phyloP scores from a whole-genome alignment of 1,139 yeast species.

The Lodderomyces pseudojiufengensis region DNA sequence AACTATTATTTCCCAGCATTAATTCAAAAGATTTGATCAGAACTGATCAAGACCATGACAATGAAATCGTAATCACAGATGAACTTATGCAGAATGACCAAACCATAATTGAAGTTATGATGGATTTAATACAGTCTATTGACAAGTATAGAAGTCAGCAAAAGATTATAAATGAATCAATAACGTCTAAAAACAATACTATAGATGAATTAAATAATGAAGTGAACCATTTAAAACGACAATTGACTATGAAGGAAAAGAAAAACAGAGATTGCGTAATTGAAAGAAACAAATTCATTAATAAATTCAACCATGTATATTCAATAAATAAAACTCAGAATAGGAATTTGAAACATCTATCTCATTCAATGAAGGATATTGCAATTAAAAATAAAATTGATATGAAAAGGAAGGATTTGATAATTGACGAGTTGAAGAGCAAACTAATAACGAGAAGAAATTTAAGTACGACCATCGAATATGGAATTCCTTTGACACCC shows the following conservation, averaged over 20 bases:
- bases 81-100: conserved; percentile 32
- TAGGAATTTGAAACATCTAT: conserved; percentile 28
- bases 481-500: conserved; percentile 17
- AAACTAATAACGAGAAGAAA: conserved; percentile 35
- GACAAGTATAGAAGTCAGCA: conserved; percentile 39
- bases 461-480: conserved; percentile 30
- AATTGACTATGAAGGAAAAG: conserved; percentile 17
- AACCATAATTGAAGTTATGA: conserved; percentile 39
- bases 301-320: conserved; percentile 20
- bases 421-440: conserved; percentile 37
- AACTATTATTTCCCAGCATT: conserved; percentile 32
- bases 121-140: conserved; percentile 36
- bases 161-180: conserved; percentile 27
- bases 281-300: conserved; percentile 19
- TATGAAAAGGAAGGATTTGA: conserved; percentile 33
- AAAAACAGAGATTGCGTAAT: conserved; percentile 16
- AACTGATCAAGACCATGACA: too few relatives aligned
- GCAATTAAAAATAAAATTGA: conserved; percentile 40
- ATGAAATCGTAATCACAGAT: too few relatives aligned
- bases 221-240: conserved; percentile 21
- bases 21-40: conserved; percentile 29
- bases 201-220: conserved; percentile 25
- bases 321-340: conserved; percentile 27
- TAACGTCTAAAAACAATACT: conserved; percentile 28
- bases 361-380: conserved; percentile 29